Evolutionary conservation across 2,329 filamentous ascomycete species (phyloP).

Genomic region (Bipolaris victoriae): DNA sequence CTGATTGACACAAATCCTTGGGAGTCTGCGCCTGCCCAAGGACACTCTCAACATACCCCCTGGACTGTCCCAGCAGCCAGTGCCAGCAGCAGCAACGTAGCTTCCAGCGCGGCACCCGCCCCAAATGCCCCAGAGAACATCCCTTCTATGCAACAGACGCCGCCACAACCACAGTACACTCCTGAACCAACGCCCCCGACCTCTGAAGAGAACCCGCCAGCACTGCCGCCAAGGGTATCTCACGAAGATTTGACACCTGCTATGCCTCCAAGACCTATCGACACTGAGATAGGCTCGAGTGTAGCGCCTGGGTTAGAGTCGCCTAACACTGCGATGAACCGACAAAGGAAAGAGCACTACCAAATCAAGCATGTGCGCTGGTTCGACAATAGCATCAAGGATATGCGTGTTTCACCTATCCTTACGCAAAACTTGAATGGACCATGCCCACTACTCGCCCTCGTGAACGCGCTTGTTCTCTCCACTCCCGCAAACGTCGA

Average conservation of each 20-base stretch:
- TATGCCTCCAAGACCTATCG: slow-evolving; percentile 44
- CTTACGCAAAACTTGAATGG: slow-evolving; percentile 93
- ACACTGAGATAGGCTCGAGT: slow-evolving; percentile 27
- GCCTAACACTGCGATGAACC: slow-evolving; percentile 48
- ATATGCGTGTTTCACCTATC: slow-evolving; percentile 81
- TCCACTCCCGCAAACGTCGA: slow-evolving; percentile 72
- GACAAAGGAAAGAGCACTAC: slow-evolving; percentile 76
- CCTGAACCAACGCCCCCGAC: slow-evolving; percentile 8
- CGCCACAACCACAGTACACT: slow-evolving; percentile 11
- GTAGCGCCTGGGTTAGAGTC: slow-evolving; percentile 44
- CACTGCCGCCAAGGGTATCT: slow-evolving; percentile 40
- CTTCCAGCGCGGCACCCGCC: slow-evolving; percentile 30
- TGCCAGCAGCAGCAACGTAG: slow-evolving; percentile 15
- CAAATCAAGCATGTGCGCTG: slow-evolving; percentile 91
- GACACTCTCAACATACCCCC: background rate
- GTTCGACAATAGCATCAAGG: slow-evolving; percentile 68
- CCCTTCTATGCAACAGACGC: slow-evolving; percentile 29
- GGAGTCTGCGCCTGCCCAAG: slow-evolving; percentile 25
- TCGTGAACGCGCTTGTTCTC: slow-evolving; percentile 89
- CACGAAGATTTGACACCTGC: slow-evolving; percentile 43
- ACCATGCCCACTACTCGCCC: slow-evolving; percentile 87
- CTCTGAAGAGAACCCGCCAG: slow-evolving; percentile 38
- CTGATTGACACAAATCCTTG: slow-evolving; percentile 37
- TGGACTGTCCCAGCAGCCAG: background rate
- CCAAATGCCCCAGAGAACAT: slow-evolving; percentile 36